Base-by-base conservation (phyloP, 176 grass and related monocot species). In the Eragrostis curvula region DNA sequence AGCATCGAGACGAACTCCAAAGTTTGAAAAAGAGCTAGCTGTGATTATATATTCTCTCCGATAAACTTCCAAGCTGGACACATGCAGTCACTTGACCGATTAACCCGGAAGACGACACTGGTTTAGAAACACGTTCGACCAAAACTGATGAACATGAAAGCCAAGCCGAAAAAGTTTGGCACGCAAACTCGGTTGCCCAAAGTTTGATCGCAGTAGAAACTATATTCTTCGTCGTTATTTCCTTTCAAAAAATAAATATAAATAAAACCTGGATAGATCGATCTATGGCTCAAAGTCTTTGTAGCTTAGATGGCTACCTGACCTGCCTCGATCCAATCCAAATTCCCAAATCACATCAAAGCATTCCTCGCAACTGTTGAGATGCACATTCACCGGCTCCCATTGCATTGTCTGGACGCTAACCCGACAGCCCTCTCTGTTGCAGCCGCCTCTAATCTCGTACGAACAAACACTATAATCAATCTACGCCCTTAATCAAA, bases 381-480 rank as follows among this genome's bases (percentile, higher is more conserved):
- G 36, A 43, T 17, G 78, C 83, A 85, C 83, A 78, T 73, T 86
- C 73, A 52, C 69, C 4, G 78, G 83, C 32, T 78, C 58, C 88
- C 82, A 49, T 20, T 66, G 66, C 78, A 67, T 44, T 86, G 66
- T 78, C 83, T 39, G 21, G 46, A 77, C 39, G 48, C 78, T 59
- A 84, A 73, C 48, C 48, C 72, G 83, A 82, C 72, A 86, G 6
- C 41, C n/a, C 1, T 24, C 72, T 46, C 65, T 72, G 64, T 61
- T 66, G 24, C 13, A 2, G 40, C 74, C 3, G 10, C 20, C 63
- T 40, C 50, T 42, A 82, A 66, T 85, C 72, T 78, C 64, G 78
- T 77, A 87, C 84, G 21, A 36, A 66, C 23, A 56, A 90, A 24
- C 45, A 20, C 45, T 53, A 68, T 53, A 68, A 81, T 85, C 71